Base-by-base conservation (phyloP, 225 moss, liverwort and hornwort genomes). In the Marchantia polymorpha region DNA sequence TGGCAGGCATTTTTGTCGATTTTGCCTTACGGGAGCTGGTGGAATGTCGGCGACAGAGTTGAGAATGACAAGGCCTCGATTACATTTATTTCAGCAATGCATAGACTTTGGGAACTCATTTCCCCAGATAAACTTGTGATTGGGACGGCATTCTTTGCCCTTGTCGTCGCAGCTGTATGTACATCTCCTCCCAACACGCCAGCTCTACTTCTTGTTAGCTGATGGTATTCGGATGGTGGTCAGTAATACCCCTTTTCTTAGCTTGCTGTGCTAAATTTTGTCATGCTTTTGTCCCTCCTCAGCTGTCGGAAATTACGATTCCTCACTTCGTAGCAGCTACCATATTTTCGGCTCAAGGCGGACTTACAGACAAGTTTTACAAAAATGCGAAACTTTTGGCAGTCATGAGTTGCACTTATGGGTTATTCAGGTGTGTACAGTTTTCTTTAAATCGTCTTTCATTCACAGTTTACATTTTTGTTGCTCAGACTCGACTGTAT, bases 291-390 rank as follows among this genome's bases (percentile, higher is more conserved):
- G 78, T 48, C 59, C 56, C 48, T 52, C 69, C 60, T 60, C 94
- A 94, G 94, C 77, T 95, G 65, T 99, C 99, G 79, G 99, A 99
- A 92, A 94, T 99, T 77, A 90, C 99, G 65, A 94, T 99, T 81
- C 99, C 99, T 55, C 99, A 99, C 87, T 99, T 92, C 74, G 95
- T 99, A 77, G 99, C 95, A 78, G 99, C 99, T 78, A 91, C 93
- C 77, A 99, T 99, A 74, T 99, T 99, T 79, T 87, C 99, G 48
- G 99, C 99, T 58, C 95, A 95, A 63, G 92, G 88, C 58, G 95
- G 93, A 64, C 58, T 86, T 80, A 87, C 52, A 54, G 83, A 64
- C 76, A 87, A 94, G 46, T 99, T 99, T 61, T 90, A 93, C 77
- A 81, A 20, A 63, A 99, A 94, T 80, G 99, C 91, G 16, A 91